Evolutionary conservation across 768 basidiomycete species (phyloP).

Genomic region (Termitomyces sp.): DNA sequence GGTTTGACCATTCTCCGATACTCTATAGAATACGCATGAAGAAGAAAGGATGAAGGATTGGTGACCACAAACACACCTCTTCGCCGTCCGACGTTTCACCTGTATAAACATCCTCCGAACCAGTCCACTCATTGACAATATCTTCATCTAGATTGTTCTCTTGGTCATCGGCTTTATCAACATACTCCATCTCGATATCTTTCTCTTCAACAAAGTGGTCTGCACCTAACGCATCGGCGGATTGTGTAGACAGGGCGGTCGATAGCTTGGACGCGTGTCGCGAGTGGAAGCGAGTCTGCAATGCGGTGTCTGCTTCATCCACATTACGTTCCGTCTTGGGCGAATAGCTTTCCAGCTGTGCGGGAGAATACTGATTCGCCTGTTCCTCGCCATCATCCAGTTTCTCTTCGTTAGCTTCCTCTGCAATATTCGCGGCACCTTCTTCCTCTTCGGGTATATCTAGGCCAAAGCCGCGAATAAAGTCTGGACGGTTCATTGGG

Average conservation of each 20-base stretch:
- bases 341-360: constrained; percentile 20
- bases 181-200: constrained; percentile 7
- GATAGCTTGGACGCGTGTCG: constrained; percentile 66
- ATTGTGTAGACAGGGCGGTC: constrained; percentile 60
- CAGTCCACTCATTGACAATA: constrained; percentile 71
- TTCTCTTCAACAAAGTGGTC: constrained; percentile 24
- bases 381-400: constrained; percentile 33
- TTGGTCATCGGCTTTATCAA: constrained; percentile 10
- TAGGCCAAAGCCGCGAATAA: constrained; percentile 73
- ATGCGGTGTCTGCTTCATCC: constrained; percentile 41
- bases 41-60: constrained; percentile 1
- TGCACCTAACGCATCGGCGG: constrained; percentile 49
- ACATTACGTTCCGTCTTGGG: constrained; percentile 21
- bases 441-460: constrained; percentile 75
- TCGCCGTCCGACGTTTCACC: constrained; percentile 55
- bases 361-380: constrained; percentile 24
- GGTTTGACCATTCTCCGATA: constrained; percentile 87
- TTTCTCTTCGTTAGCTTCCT: constrained; percentile 23
- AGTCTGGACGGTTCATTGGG: constrained; percentile 62
- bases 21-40: constrained; percentile 41
- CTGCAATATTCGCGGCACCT: constrained; percentile 31
- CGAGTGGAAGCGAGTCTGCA: constrained; percentile 54
- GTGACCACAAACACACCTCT: constrained; percentile 43
- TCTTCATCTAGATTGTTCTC: constrained; percentile 31
- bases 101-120: constrained; percentile 64